Base-by-base conservation (phyloP, 441 rosid genomes). In the Erodium trifolium region DNA sequence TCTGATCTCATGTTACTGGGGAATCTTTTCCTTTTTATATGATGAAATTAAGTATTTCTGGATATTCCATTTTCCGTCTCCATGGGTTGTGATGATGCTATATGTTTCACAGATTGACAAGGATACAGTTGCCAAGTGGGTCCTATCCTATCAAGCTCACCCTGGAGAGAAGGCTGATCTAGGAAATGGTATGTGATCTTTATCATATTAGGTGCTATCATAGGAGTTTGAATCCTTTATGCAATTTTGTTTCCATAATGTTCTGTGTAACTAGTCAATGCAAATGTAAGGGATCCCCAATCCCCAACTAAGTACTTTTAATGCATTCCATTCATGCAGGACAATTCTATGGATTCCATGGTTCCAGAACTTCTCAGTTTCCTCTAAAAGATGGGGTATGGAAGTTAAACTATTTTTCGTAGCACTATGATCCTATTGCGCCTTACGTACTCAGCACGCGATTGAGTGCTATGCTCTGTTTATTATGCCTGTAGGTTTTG, bases 291-390 rank as follows among this genome's bases (percentile, higher is more conserved):
- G 64, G 64, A 29, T 60, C 64, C 34, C 13, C 34, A 18, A 19
- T 18, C 27, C 27, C 27, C 27, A 23, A 23, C 27, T 0, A 59
- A 59, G 31, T 59, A 23, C 64, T 60, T 60, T 60, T 23, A 19
- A 9, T 60, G 11, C 64, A 18, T 60, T 23, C 29, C 35, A 23
- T 62, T 34, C 27, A 62, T 80, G 77, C 83, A 93, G 97, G 93
- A 64, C 83, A 90, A 70, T 90, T 91, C 69, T 92, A 82, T 9
- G 98, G 98, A 37, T 94, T 94, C 75, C 78, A 75, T 18, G 99
- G 99, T 62, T 92, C 97, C n/a, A 73, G 86, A 69, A 84, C 86
- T 71, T 91, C 99, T 53, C 91, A 88, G 78, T 85, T 84, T 79
- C 81, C 87, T 67, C 65, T 71, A 4, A 82, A 79, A 69, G 75